phyloP scores from a whole-genome alignment of 1,284 basidiomycete genomes.

The Ustilago loliicola region DNA sequence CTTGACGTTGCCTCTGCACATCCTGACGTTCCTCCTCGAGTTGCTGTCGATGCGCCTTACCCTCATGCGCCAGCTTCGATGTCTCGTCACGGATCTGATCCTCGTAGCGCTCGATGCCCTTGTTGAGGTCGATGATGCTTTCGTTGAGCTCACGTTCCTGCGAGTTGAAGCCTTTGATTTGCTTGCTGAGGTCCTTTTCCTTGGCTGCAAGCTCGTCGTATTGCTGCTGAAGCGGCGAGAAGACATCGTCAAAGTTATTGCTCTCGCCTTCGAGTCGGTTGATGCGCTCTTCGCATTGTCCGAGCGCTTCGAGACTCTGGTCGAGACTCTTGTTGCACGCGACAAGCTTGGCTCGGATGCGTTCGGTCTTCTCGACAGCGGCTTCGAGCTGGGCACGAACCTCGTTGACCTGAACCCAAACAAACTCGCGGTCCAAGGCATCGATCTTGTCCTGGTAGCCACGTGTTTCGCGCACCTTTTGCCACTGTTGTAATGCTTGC shows the following conservation, averaged over 20 bases:
- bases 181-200: constrained; percentile 72
- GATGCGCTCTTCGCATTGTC: constrained; percentile 40
- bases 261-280: constrained; percentile 60
- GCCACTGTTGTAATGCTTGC: constrained; percentile 77
- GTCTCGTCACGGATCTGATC: constrained; percentile 73
- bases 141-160: constrained; percentile 55
- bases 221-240: constrained; percentile 50
- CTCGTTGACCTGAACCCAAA: constrained; percentile 86
- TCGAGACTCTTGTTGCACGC: constrained; percentile 42
- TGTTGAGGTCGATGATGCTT: constrained; percentile 55
- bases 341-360: constrained; percentile 37
- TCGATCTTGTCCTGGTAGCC: constrained; percentile 79
- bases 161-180: constrained; percentile 57
- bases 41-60: constrained; percentile 51
- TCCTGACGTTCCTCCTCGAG: constrained; percentile 50
- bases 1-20: constrained; percentile 38
- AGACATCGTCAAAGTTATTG: constrained; percentile 38
- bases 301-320: constrained; percentile 32
- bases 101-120: constrained; percentile 74
- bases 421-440: constrained; percentile 82
- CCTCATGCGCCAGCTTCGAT: constrained; percentile 62
- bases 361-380: constrained; percentile 45
- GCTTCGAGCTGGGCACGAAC: constrained; percentile 74
- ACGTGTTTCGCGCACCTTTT: constrained; percentile 80
- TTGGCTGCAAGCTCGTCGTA: constrained; percentile 34